phyloP scores from a whole-genome alignment of 176 grass and related monocot genomes.

The Phragmites australis region DNA sequence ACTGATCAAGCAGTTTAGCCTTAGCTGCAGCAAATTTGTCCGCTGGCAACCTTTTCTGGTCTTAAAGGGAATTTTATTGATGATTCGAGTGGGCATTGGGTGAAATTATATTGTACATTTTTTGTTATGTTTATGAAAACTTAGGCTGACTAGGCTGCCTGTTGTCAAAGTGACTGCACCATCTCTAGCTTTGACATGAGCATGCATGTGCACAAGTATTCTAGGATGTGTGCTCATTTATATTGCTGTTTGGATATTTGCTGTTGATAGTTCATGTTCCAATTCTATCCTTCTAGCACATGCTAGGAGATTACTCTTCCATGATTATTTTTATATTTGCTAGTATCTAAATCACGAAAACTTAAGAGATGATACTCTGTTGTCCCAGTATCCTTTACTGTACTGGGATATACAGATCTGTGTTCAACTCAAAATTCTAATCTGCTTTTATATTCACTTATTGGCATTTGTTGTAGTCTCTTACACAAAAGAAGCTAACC shows the following conservation, averaged over 20 bases:
- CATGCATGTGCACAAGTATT: not conserved
- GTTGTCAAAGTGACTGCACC: not conserved
- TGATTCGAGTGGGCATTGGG: not conserved
- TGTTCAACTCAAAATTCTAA: not conserved
- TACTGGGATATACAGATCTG: not conserved
- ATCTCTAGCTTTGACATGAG: not conserved
- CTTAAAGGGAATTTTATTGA: not conserved
- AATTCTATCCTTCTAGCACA: not conserved
- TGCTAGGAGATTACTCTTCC: not conserved
- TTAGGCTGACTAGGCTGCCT: not conserved
- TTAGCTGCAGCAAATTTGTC: not conserved
- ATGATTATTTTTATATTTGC: not conserved
- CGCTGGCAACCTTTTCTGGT: not conserved
- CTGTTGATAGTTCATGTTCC: not conserved
- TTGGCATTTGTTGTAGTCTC: not conserved
- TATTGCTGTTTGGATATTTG: slow-evolving; percentile 7
- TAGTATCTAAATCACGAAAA: too few species aligned
- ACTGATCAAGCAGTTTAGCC: not conserved
- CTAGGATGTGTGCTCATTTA: not conserved
- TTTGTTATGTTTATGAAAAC: slow-evolving; percentile 3
- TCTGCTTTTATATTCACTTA: not conserved
- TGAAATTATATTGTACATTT: not conserved
- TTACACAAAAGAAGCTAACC: not conserved
- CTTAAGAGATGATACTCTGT: not conserved
- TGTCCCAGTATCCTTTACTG: not conserved